These are phyloP conservation scores for Hemileia vastatrix DNA, from an alignment of 1,284 basidiomycete genomes.

Conservation along the genomic window DNA sequence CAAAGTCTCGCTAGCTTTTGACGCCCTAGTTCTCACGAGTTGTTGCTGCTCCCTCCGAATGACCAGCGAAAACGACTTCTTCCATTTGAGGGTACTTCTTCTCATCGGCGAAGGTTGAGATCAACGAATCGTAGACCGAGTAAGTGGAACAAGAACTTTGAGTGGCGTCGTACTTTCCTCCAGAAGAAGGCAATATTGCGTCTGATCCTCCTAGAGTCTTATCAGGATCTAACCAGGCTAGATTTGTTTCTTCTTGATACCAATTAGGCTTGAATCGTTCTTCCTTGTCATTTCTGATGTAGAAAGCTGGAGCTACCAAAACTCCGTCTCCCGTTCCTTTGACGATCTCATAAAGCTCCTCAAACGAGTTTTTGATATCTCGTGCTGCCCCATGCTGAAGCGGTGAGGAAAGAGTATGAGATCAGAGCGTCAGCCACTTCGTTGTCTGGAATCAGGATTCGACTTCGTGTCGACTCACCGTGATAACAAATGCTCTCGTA, in stretches of 20 bases:
- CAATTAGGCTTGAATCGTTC: background rate
- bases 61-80: background rate
- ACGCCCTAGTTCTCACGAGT: background rate
- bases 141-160: background rate
- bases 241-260: background rate
- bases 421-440: no score
- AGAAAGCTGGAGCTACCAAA: background rate
- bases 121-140: background rate
- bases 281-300: background rate
- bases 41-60: background rate
- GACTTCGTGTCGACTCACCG: no score
- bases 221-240: background rate
- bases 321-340: background rate
- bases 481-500: no score
- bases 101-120: background rate
- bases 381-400: background rate
- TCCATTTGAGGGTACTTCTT: background rate
- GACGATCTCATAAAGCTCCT: background rate
- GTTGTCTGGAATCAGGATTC: no score
- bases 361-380: background rate
- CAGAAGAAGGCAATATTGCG: background rate
- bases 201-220: background rate
- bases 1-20: no score
- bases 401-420: background rate
- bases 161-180: background rate